These are phyloP conservation scores for Kingdonia uniflora DNA, from an alignment of 164 flowering plant species.

Conservation along the genomic window DNA sequence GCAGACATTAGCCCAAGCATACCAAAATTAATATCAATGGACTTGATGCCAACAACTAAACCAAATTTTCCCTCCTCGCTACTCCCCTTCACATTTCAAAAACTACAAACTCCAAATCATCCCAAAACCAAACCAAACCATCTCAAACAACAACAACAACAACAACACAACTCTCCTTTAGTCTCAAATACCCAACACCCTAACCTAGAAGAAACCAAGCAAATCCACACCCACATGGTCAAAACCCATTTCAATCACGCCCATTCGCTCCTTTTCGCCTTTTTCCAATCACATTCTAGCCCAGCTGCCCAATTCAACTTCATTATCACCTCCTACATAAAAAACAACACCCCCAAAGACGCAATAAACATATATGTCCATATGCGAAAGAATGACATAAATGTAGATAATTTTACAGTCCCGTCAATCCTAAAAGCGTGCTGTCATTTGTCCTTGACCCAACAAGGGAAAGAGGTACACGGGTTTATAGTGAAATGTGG, in stretches of 20 bases:
- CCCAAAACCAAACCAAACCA: constrained; percentile 8
- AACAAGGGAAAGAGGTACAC: constrained; percentile 41
- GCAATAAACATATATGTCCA: constrained; percentile 31
- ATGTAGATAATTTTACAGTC: constrained; percentile 32
- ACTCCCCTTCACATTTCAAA: constrained; percentile 15
- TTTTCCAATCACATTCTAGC: constrained; percentile 15
- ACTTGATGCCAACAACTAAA: constrained; percentile 17
- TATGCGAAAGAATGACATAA: constrained; percentile 23
- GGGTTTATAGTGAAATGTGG: constrained; percentile 39
- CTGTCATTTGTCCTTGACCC: constrained; percentile 15
- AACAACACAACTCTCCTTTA: background rate
- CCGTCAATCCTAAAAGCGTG: constrained; percentile 56
- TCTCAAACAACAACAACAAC: constrained; percentile 5
- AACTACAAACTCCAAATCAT: constrained; percentile 2
- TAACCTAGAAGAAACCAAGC: constrained; percentile 34
- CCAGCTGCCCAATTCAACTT: constrained; percentile 28
- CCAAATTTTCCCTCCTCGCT: constrained; percentile 15
- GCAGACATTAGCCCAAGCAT: background rate
- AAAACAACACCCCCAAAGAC: constrained; percentile 21
- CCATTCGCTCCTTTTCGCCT: constrained; percentile 7
- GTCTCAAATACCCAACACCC: constrained; percentile 4
- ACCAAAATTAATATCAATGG: constrained; percentile 11
- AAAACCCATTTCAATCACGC: constrained; percentile 27
- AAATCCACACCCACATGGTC: constrained; percentile 44
- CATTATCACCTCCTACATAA: constrained; percentile 36